Evolutionary conservation across 2,329 filamentous ascomycete genomes (phyloP), one percentile per base, ranked within the genome.

Genomic region (Hypoxylon sp.): DNA sequence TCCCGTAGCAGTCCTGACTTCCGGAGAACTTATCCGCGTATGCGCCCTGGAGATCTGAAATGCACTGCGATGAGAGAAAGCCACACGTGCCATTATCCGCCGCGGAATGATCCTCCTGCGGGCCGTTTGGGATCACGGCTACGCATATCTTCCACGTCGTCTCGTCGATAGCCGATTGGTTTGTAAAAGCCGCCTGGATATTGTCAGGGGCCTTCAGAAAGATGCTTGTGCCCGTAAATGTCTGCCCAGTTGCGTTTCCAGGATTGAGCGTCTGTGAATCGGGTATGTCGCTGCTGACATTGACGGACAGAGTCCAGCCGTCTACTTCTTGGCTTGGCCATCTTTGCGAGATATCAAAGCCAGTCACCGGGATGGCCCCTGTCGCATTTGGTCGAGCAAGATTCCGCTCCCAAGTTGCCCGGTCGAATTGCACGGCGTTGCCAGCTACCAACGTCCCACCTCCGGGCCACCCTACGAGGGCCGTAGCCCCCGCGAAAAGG

Each of bases 271-370:
- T 61, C 63, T 75, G 32, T 2, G 73, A 73, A 37, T 71, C 74
- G 7, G 74, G 69, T 13, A 77, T 63, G 62, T 73, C 69, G 48
- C 69, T 66, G 59, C 68, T 77, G 27, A 75, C 67, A 42, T 77
- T 76, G 60, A 75, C 61, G 2, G 69, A 69, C 8, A 76, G 60
- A 7, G 59, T 73, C 77, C 64, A 78, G 68, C 65, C 89, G 83
- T 15, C 90, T 78, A 62, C 82, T 79, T 19, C 83, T 84, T 35
- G 83, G 81, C 47, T 83, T 79, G 59, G 90, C 79, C 54, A 89
- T 78, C 52, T 86, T 80, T 64, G 84, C 81, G 62, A 72, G 39
- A 69, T 67, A 21, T 71, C 69, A 24, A 71, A 74, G 1, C 73
- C 75, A 11, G 64, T 62, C 6, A 76, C 59, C 3, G 71, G 29